Evolutionary conservation across 2,329 filamentous ascomycete species (phyloP).

Genomic region (Aspergillus sp.): DNA sequence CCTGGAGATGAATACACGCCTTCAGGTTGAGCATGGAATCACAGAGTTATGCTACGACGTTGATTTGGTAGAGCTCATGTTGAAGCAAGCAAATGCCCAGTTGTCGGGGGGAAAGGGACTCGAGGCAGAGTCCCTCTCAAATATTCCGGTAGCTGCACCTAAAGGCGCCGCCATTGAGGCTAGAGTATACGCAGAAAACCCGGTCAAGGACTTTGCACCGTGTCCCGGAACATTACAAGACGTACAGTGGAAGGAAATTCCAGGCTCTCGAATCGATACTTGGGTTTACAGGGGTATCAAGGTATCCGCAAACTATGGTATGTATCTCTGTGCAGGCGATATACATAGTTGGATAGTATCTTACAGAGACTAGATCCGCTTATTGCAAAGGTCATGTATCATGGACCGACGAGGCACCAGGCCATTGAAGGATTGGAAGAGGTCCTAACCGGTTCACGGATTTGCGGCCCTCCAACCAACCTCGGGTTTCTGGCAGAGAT

Average conservation of each 20-base stretch:
- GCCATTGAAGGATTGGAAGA: slow-evolving; percentile 47
- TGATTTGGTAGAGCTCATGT: slow-evolving; percentile 57
- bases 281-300: slow-evolving; percentile 61
- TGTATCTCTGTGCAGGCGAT: not conserved
- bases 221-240: slow-evolving; percentile 59
- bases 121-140: slow-evolving; percentile 40
- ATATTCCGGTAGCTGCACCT: slow-evolving; percentile 45
- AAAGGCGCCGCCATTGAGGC: slow-evolving; percentile 54
- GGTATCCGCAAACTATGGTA: slow-evolving; percentile 59
- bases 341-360: slow-evolving; percentile 2
- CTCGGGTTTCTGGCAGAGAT: slow-evolving; percentile 56
- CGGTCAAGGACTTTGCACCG: slow-evolving; percentile 58
- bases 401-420: slow-evolving; percentile 42
- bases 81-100: slow-evolving; percentile 55
- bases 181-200: slow-evolving; percentile 59
- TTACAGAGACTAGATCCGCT: slow-evolving; percentile 45
- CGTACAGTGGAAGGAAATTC: slow-evolving; percentile 54
- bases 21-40: slow-evolving; percentile 60
- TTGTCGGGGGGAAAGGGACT: slow-evolving; percentile 48
- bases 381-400: slow-evolving; percentile 60
- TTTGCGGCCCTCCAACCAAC: slow-evolving; percentile 58
- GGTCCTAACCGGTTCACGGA: slow-evolving; percentile 46
- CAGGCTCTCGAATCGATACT: slow-evolving; percentile 59
- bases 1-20: slow-evolving; percentile 59
- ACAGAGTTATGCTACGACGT: slow-evolving; percentile 57